phyloP scores from a whole-genome alignment of 345 rosid species.

The Lepidium sativum region DNA sequence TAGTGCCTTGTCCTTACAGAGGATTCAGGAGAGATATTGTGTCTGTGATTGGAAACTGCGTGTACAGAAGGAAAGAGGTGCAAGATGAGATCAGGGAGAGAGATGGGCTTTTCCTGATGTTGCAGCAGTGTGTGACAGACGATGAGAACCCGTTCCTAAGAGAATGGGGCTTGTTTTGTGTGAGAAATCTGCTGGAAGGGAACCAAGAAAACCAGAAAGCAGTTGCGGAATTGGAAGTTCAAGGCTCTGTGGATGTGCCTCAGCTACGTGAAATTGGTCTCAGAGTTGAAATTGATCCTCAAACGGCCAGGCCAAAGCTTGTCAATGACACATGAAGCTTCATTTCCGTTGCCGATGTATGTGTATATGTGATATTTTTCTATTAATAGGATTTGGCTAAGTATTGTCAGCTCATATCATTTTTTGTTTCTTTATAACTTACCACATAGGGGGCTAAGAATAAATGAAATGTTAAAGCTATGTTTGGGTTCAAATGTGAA shows the following conservation, averaged over 20 bases:
- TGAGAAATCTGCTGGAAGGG: slow-evolving; percentile 66
- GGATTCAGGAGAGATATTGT: slow-evolving; percentile 80
- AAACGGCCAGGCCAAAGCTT: slow-evolving; percentile 57
- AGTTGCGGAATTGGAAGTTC: slow-evolving; percentile 63
- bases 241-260: slow-evolving; percentile 61
- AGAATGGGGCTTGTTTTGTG: slow-evolving; percentile 82
- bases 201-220: slow-evolving; percentile 54
- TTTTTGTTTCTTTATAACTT: too few species aligned
- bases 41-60: slow-evolving; percentile 66
- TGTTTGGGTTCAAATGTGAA: too few species aligned
- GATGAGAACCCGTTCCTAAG: slow-evolving; percentile 71
- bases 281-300: slow-evolving; percentile 56
- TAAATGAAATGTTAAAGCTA: too few species aligned
- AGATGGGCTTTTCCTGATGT: slow-evolving; percentile 45
- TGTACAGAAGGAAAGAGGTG: slow-evolving; percentile 46
- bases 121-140: slow-evolving; percentile 68
- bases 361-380: not conserved
- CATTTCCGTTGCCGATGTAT: not conserved
- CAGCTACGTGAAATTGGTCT: slow-evolving; percentile 63
- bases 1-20: slow-evolving; percentile 49
- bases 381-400: not conserved
- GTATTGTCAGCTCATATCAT: too few species aligned
- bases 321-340: slow-evolving; percentile 43
- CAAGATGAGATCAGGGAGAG: slow-evolving; percentile 67
- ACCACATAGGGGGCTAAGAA: too few species aligned